These are phyloP conservation scores for Linum tenue DNA, from an alignment of 345 rosid genomes.

Conservation along the genomic window DNA sequence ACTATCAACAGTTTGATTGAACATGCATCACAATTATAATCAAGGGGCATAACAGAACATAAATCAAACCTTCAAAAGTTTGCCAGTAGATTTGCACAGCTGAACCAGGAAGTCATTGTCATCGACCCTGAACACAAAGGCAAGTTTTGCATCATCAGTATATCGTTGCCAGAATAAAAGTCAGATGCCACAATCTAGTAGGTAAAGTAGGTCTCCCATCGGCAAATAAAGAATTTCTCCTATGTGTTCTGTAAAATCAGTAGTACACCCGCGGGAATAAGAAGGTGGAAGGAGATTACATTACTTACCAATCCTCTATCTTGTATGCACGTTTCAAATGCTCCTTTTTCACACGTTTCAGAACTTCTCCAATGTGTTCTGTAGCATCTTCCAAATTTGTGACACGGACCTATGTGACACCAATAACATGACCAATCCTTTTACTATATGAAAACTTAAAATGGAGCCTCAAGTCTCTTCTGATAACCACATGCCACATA, in stretches of 20 bases:
- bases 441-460: background rate
- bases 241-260: background rate
- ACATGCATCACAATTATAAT: background rate
- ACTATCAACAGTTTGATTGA: background rate
- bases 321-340: conserved; percentile 83
- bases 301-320: conserved; percentile 64
- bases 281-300: background rate
- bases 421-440: background rate
- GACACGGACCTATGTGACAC: conserved; percentile 52
- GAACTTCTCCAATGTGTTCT: conserved; percentile 83
- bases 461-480: background rate
- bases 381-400: conserved; percentile 82
- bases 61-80: conserved; percentile 61
- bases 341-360: conserved; percentile 81
- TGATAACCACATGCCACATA: background rate
- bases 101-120: conserved; percentile 75
- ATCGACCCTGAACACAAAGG: conserved; percentile 50
- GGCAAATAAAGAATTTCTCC: no score
- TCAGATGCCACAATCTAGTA: background rate
- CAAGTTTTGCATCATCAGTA: background rate
- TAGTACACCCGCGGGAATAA: background rate
- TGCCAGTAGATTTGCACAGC: conserved; percentile 71
- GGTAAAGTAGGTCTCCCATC: background rate
- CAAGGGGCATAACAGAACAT: background rate
- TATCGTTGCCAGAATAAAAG: background rate